These are phyloP conservation scores for Cyanidiococcus yangmingshanensis DNA, from an alignment of 23 red algal species.

Conservation along the genomic window DNA sequence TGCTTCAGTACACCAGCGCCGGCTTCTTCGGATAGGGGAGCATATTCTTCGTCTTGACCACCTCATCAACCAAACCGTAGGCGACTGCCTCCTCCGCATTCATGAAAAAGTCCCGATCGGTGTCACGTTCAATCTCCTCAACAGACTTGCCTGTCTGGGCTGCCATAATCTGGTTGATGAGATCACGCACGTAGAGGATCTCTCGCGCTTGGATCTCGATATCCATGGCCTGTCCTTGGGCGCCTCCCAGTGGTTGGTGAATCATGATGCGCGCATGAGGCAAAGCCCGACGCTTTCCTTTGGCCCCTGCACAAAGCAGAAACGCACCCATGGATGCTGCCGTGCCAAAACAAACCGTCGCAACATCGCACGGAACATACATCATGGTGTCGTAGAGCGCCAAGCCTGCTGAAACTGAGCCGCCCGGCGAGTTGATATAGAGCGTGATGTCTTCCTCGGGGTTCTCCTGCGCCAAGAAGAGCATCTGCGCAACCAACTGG, in stretches of 20 bases:
- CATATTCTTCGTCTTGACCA: constrained; percentile 57
- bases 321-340: constrained; percentile 92
- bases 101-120: constrained; percentile 96
- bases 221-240: constrained; percentile 90
- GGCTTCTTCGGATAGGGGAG: constrained; percentile 26
- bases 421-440: constrained; percentile 92
- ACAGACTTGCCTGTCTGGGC: constrained; percentile 54
- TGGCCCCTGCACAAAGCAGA: constrained; percentile 69
- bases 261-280: constrained; percentile 97
- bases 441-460: constrained; percentile 68
- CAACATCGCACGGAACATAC: constrained; percentile 60
- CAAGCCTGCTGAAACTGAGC: constrained; percentile 75
- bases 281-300: constrained; percentile 62
- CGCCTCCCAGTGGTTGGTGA: constrained; percentile 88
- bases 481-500: constrained; percentile 74
- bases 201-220: constrained; percentile 94
- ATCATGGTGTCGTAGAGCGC: constrained; percentile 98
- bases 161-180: constrained; percentile 64
- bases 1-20: constrained; percentile 6
- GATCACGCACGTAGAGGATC: constrained; percentile 72
- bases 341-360: constrained; percentile 86
- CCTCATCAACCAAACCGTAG: constrained; percentile 90
- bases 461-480: constrained; percentile 81
- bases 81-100: constrained; percentile 69
- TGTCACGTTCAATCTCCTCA: constrained; percentile 59